Conservation (phyloP, 768 basidiomycete genomes). For the Termitomyces eurrhizus region DNA sequence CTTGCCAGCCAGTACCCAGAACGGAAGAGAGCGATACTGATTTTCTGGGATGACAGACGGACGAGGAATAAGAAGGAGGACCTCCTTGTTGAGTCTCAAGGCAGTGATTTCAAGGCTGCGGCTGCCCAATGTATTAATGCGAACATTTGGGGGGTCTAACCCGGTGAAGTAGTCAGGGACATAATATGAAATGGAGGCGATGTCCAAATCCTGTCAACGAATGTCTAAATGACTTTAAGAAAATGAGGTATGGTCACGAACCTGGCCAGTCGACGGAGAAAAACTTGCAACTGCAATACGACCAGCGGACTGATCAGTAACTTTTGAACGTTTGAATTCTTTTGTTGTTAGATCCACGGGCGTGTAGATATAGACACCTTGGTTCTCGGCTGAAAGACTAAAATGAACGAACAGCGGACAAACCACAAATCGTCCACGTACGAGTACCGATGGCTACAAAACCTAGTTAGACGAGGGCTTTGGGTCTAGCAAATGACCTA, state of each 20-base stretch:
- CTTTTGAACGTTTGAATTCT: neutral
- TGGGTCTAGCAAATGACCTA: neutral
- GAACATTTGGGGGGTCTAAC: neutral
- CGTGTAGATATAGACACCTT: neutral
- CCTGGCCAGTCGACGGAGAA: neutral
- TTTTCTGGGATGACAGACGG: neutral
- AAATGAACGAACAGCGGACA: neutral
- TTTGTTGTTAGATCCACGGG: neutral
- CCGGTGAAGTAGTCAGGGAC: neutral
- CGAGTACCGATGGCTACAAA: neutral
- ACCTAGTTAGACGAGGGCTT: neutral
- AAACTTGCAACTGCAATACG: neutral
- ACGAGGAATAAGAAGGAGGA: neutral
- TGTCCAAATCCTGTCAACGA: neutral
- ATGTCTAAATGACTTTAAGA: neutral
- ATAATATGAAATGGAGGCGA: neutral
- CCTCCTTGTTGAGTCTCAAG: neutral
- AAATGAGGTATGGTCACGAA: neutral
- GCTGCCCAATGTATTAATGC: neutral
- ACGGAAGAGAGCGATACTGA: neutral
- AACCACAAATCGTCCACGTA: neutral
- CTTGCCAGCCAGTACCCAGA: neutral
- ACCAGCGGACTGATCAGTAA: neutral
- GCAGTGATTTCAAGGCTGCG: neutral
- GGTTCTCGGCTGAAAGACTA: neutral